These are phyloP conservation scores for Amaranthus tricolor DNA, from an alignment of 179 eudicot genomes.

Conservation along the genomic window DNA sequence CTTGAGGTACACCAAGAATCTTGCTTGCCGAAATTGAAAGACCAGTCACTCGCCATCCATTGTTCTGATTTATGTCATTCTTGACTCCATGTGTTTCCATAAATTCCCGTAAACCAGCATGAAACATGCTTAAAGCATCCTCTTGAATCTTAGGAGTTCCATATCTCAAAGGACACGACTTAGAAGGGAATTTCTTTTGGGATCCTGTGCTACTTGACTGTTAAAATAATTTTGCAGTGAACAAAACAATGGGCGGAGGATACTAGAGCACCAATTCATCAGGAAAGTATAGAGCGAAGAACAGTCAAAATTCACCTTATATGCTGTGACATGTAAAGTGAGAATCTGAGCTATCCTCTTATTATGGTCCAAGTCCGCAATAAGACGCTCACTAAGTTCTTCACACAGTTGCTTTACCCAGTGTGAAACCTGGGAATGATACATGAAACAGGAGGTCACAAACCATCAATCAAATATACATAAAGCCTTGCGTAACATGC, in stretches of 20 bases:
- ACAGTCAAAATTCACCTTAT: constrained; percentile 47
- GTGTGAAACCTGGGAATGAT: constrained; percentile 58
- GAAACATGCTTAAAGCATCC: constrained; percentile 68
- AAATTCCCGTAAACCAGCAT: constrained; percentile 75
- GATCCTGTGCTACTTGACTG: constrained; percentile 68
- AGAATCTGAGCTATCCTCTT: constrained; percentile 84
- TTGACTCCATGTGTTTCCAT: constrained; percentile 39
- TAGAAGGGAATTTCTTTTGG: constrained; percentile 77
- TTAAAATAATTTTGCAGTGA: constrained; percentile 23
- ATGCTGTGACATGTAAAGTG: constrained; percentile 72
- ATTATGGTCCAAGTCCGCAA: constrained; percentile 69
- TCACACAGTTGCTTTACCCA: constrained; percentile 87
- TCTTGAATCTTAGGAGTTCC: constrained; percentile 77
- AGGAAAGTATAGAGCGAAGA: not conserved
- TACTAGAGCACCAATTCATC: not conserved
- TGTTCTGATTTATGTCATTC: constrained; percentile 35
- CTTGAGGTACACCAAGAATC: constrained; percentile 68
- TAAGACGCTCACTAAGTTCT: constrained; percentile 84
- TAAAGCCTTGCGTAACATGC: constrained; percentile 1
- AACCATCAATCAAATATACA: constrained; percentile 7
- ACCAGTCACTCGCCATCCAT: constrained; percentile 70
- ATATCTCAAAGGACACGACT: constrained; percentile 83
- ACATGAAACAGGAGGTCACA: not conserved
- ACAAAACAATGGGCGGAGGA: not conserved
- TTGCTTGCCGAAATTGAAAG: constrained; percentile 87